phyloP scores from a whole-genome alignment of 2,329 filamentous ascomycete species.

The Epichloe baconii region DNA sequence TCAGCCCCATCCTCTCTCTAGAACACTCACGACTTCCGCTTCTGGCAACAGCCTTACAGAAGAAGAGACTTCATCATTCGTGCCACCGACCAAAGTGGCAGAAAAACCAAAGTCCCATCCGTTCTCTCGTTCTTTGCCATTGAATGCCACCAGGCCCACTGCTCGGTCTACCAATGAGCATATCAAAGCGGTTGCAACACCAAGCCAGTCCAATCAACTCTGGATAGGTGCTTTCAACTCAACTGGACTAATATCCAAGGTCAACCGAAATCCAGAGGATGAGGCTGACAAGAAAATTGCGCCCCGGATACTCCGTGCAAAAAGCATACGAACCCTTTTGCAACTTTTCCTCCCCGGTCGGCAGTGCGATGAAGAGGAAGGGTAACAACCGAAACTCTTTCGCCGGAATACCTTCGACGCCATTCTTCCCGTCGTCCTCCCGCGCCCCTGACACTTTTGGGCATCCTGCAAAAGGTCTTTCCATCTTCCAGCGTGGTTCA shows the following conservation, averaged over 20 bases:
- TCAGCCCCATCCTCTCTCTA: slow-evolving; percentile 71
- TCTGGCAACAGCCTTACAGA: slow-evolving; percentile 67
- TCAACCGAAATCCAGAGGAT: slow-evolving; percentile 71
- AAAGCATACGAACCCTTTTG: slow-evolving; percentile 58
- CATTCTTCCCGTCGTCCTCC: slow-evolving; percentile 51
- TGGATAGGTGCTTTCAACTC: slow-evolving; percentile 81
- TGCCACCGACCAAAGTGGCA: slow-evolving; percentile 15
- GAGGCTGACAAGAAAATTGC: slow-evolving; percentile 44
- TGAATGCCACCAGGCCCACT: slow-evolving; percentile 24
- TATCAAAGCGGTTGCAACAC: slow-evolving; percentile 25
- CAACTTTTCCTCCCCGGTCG: slow-evolving; percentile 49
- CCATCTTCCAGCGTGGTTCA: slow-evolving; percentile 50
- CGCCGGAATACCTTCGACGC: slow-evolving; percentile 60
- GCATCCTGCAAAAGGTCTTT: slow-evolving; percentile 46
- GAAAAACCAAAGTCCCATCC: slow-evolving; percentile 19
- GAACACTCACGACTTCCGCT: slow-evolving; percentile 75
- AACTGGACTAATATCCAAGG: slow-evolving; percentile 88
- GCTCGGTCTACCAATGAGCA: slow-evolving; percentile 17
- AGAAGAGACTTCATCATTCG: slow-evolving; percentile 45
- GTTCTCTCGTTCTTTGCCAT: slow-evolving; percentile 26
- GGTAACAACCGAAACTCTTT: slow-evolving; percentile 56
- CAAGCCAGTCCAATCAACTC: slow-evolving; percentile 44
- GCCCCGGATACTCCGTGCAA: slow-evolving; percentile 97
- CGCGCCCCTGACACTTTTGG: slow-evolving; percentile 36
- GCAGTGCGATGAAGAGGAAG: slow-evolving; percentile 50